phyloP scores from a whole-genome alignment of 139 green algal species.

The Chlamydomonas incerta region DNA sequence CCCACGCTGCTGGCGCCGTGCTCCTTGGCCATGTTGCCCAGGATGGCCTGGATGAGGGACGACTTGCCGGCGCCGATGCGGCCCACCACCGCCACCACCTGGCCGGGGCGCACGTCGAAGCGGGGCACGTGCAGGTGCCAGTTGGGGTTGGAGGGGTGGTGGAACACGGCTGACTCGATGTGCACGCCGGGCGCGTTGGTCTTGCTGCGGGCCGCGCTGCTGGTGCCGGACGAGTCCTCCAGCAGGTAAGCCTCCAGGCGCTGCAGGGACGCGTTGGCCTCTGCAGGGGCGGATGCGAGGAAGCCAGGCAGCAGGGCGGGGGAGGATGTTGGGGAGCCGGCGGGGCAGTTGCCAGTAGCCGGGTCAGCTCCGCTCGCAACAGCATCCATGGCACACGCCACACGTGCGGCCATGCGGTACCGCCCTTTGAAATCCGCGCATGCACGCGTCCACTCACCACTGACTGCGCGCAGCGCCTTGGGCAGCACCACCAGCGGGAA shows the following conservation, averaged over 20 bases:
- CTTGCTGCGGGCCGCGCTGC: not conserved
- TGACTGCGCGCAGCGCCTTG: slow-evolving; percentile 72
- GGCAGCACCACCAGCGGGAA: slow-evolving; percentile 84
- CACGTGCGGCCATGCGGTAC: too few species aligned
- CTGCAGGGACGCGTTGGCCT: slow-evolving; percentile 54
- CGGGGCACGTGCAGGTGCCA: slow-evolving; percentile 56
- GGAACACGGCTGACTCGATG: slow-evolving; percentile 58
- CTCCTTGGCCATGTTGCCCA: slow-evolving; percentile 62
- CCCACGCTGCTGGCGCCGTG: slow-evolving; percentile 1
- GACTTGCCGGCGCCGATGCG: slow-evolving; percentile 65
- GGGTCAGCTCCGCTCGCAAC: too few species aligned
- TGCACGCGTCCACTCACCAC: slow-evolving; percentile 53
- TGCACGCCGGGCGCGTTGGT: not conserved
- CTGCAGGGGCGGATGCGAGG: not conserved
- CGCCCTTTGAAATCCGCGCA: too few species aligned
- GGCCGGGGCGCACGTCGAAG: slow-evolving; percentile 51
- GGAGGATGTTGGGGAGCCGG: too few species aligned
- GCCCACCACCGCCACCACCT: slow-evolving; percentile 69
- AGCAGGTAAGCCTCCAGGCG: slow-evolving; percentile 72
- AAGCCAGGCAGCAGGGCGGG: too few species aligned
- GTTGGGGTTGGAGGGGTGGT: slow-evolving; percentile 56
- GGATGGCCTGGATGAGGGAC: slow-evolving; percentile 58
- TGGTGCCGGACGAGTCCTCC: slow-evolving; percentile 41
- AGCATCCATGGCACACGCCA: too few species aligned
- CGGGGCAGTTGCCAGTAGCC: too few species aligned